Evolutionary conservation across 169 alveolate species (phyloP).

Genomic region (Cryptosporidium andersoni): DNA sequence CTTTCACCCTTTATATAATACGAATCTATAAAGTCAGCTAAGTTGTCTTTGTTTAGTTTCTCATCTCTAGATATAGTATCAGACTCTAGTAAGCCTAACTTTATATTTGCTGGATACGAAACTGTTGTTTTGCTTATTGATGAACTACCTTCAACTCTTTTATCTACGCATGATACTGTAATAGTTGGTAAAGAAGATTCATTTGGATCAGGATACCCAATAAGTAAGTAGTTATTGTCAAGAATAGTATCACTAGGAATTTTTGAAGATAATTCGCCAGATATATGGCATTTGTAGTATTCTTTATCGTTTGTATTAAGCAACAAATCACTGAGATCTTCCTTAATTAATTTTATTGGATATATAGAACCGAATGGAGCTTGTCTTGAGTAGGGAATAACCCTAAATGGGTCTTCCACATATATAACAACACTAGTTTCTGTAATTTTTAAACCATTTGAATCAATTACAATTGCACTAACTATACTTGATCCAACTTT

Average conservation of each 20-base stretch:
- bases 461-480: constrained; percentile 3
- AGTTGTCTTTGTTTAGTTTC: not conserved
- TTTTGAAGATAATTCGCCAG: constrained; percentile 11
- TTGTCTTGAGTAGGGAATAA: constrained; percentile 18
- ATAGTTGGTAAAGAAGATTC: constrained; percentile 1
- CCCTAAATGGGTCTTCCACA: constrained; percentile 59
- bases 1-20: constrained; percentile 43
- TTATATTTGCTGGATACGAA: constrained; percentile 23
- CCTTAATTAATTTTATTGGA: constrained; percentile 24
- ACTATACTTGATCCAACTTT: constrained; percentile 57
- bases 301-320: not conserved
- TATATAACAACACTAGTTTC: constrained; percentile 17
- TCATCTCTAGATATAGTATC: not conserved
- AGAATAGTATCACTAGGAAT: not conserved
- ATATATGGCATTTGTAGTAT: not conserved
- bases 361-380: constrained; percentile 51
- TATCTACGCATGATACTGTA: constrained; percentile 34
- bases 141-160: constrained; percentile 47
- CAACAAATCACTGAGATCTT: not conserved
- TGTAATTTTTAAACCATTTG: not conserved
- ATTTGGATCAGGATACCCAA: not conserved
- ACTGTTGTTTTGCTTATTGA: not conserved
- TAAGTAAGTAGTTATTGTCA: constrained; percentile 9
- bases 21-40: constrained; percentile 1
- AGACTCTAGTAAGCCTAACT: constrained; percentile 10